Evolutionary conservation across 2,329 filamentous ascomycete species (phyloP), one percentile per base, ranked within the genome.

Genomic region (Amauroascus verrucosus): DNA sequence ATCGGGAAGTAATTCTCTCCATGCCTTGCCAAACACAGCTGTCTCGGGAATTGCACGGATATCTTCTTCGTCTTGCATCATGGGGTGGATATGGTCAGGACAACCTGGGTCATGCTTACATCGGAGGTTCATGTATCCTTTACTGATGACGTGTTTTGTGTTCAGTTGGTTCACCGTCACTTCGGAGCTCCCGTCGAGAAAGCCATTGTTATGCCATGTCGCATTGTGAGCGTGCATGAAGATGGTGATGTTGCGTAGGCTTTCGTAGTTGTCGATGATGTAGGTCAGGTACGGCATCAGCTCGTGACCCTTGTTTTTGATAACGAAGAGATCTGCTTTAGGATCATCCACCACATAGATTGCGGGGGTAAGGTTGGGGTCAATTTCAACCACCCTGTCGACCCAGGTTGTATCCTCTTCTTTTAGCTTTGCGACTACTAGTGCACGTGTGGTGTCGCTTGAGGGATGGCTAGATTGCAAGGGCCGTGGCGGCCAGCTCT

Each of bases 231-330:
- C 73, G 64, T 83, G 81, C 69, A 80, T 76, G 66, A 83, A 83
- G 48, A 82, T 73, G 41, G 75, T 69, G 18, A 81, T 73, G 59
- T 83, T 80, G 1, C 78, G 73, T 1, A 83, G 72, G 11, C 74
- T 65, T 41, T 81, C 69, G 64, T 83, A 84, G 62, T 81, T 72
- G 57, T 83, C 78, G 62, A 83, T 79, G 56, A 83, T 77, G 64
- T 79, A 83, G 41, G 77, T 78, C 46, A 83, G 70, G 63, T 83
- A 83, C 11, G 74, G 71, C 74, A 83, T 82, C 22, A 78, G 77
- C 64, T 84, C 81, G 60, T 79, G 75, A 41, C 80, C 81, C 62
- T 82, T 81, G 58, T 83, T 81, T 60, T 73, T 73, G 5, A 77
- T 76, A 0, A 77, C 70, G 59, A 77, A 77, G 18, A 77, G 61